A percentile compares a stretch with the other conserved stretches of the same genome.
phyloP scores from a whole-genome alignment of 2,329 filamentous ascomycete species.

The Talaromyces rugulosus region DNA sequence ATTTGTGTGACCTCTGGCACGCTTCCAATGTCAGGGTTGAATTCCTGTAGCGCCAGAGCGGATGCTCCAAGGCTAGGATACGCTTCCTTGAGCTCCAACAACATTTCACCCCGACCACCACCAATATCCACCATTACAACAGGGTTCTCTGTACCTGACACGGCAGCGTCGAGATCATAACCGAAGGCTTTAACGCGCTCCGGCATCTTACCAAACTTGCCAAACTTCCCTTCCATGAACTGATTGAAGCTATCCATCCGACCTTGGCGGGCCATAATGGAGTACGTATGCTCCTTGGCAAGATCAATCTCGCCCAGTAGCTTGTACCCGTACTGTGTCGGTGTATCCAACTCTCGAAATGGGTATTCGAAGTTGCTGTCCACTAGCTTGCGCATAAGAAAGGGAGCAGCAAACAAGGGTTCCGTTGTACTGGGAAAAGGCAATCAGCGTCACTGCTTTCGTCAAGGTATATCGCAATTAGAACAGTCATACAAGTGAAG shows the following conservation, averaged over 20 bases:
- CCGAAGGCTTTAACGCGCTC: conserved; percentile 26
- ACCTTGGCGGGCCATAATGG: conserved; percentile 32
- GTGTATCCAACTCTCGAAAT: conserved; percentile 29
- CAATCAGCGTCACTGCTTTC: not conserved
- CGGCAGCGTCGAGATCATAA: conserved; percentile 27
- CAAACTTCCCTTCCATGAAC: conserved; percentile 38
- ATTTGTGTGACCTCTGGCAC: conserved; percentile 26
- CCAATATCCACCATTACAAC: conserved; percentile 35
- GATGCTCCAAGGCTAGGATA: conserved; percentile 25
- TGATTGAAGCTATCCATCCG: conserved; percentile 37
- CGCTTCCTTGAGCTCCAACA: conserved; percentile 32
- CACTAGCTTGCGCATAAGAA: conserved; percentile 31
- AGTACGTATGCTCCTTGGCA: conserved; percentile 30
- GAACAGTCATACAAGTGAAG: conserved; percentile 30
- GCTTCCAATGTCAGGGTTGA: conserved; percentile 26
- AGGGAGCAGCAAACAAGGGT: conserved; percentile 30
- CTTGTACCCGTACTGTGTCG: conserved; percentile 31
- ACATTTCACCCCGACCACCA: conserved; percentile 33
- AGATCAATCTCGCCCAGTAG: conserved; percentile 27
- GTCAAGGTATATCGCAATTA: not conserved
- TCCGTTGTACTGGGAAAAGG: conserved; percentile 27
- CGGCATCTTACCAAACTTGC: conserved; percentile 29
- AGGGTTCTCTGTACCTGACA: conserved; percentile 15
- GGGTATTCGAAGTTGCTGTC: conserved; percentile 32
- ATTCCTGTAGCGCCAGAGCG: conserved; percentile 34